Conservation (phyloP, 225 moss, liverwort and hornwort genomes). For the Physcomitrellopsis africana region DNA sequence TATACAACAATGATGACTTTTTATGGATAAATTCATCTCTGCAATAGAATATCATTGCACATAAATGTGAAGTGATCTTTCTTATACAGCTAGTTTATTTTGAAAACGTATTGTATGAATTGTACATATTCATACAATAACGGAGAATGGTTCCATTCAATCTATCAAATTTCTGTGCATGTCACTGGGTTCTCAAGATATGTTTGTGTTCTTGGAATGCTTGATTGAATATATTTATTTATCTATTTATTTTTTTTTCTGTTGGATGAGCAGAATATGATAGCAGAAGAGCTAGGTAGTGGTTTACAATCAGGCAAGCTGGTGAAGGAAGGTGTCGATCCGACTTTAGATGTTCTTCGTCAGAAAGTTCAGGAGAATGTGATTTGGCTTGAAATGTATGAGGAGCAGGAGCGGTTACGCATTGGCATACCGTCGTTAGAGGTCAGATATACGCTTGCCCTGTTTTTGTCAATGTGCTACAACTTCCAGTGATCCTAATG, state of each 20-base stretch:
- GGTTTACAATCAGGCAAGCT: constrained; percentile 52
- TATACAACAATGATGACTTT: constrained; percentile 1
- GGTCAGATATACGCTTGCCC: constrained; percentile 40
- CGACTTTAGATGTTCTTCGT: constrained; percentile 52
- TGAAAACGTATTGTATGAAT: no score
- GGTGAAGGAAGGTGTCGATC: constrained; percentile 61
- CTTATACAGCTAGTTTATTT: constrained; percentile 11
- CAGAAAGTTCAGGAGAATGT: constrained; percentile 43
- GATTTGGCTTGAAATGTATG: constrained; percentile 51
- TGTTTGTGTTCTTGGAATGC: no score
- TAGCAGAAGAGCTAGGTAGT: constrained; percentile 50
- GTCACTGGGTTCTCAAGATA: no score
- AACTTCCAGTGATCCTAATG: background rate
- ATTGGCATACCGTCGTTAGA: constrained; percentile 67
- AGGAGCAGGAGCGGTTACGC: constrained; percentile 66
- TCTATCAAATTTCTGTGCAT: no score
- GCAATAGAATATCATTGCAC: constrained; percentile 7
- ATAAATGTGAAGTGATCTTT: constrained; percentile 16
- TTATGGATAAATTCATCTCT: constrained; percentile 12
- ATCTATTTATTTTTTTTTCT: background rate
- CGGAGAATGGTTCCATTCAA: no score
- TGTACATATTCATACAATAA: no score
- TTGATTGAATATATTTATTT: no score
- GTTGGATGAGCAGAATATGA: constrained; percentile 50
- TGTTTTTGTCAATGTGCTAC: constrained; percentile 24